These are phyloP conservation scores for Euphrasia confusa DNA, from an alignment of 257 asterid species.

Conservation along the genomic window DNA sequence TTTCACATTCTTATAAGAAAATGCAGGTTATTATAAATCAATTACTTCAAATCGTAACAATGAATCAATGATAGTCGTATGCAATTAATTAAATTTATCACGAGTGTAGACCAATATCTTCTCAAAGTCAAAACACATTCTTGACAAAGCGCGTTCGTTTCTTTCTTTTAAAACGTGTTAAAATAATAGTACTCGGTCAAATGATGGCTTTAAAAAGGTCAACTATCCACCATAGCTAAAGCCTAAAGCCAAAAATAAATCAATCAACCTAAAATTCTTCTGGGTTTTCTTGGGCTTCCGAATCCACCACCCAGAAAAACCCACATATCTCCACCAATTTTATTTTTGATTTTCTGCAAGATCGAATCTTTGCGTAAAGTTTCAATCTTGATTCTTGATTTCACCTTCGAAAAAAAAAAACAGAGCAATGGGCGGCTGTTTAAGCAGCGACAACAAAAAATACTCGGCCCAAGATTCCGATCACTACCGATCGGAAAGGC, in stretches of 20 bases:
- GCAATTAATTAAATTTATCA: no score
- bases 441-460: conserved; percentile 44
- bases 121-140: neutral
- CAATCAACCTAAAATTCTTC: neutral
- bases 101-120: no score
- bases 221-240: no score
- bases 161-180: neutral
- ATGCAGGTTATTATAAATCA: no score
- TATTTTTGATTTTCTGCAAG: neutral
- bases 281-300: neutral
- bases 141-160: neutral
- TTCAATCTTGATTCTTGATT: conserved; percentile 1
- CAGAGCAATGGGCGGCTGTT: conserved; percentile 53
- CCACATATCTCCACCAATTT: no score
- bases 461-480: conserved; percentile 29
- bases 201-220: no score
- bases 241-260: no score
- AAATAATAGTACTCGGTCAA: no score
- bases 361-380: neutral
- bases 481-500: conserved; percentile 38
- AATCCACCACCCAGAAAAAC: neutral
- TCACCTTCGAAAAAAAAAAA: neutral
- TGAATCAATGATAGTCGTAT: no score
- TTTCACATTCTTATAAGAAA: no score
- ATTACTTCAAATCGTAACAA: no score